A percentile compares a stretch with the other conserved stretches of the same genome.
phyloP scores from a whole-genome alignment of 1,284 basidiomycete species.

The Cystodermella granulosa region DNA sequence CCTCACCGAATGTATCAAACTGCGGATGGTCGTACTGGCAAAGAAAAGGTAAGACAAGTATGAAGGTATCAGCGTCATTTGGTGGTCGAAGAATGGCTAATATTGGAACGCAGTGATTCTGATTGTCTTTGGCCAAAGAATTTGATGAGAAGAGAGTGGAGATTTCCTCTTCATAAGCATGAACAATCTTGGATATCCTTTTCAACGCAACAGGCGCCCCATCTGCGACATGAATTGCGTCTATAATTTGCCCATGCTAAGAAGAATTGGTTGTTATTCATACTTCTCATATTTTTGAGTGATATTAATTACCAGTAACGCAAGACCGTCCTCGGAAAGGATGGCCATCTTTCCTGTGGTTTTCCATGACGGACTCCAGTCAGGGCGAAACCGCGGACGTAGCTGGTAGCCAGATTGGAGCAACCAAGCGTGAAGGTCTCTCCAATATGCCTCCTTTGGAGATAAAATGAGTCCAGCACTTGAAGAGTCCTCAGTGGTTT shows the following conservation, averaged over 20 bases:
- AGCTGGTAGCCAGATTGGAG: constrained; percentile 22
- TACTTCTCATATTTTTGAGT: too few relatives aligned
- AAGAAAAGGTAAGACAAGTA: constrained; percentile 34
- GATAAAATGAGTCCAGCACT: too few relatives aligned
- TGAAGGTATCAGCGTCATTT: constrained; percentile 11
- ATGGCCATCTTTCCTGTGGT: constrained; percentile 2
- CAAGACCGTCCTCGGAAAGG: constrained; percentile 6
- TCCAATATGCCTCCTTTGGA: constrained; percentile 12
- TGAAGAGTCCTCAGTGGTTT: too few relatives aligned
- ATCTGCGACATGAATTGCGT: background rate
- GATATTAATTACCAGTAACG: background rate
- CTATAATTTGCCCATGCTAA: background rate
- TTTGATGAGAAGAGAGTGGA: background rate
- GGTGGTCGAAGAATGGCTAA: constrained; percentile 27
- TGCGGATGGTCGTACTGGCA: constrained; percentile 12
- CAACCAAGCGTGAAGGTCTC: constrained; percentile 17
- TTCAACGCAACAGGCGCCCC: background rate
- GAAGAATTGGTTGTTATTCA: too few relatives aligned
- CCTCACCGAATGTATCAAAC: constrained; percentile 33
- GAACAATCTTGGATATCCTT: background rate
- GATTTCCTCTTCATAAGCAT: background rate
- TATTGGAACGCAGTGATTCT: constrained; percentile 36
- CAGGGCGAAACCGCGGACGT: constrained; percentile 21
- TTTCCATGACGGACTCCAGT: constrained; percentile 27
- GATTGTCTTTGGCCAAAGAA: constrained; percentile 17